Percentiles rank a stretch among this genome's conserved stretches.
Conservation (phyloP, 2,329 filamentous ascomycete species). For the Colletotrichum zoysiae region DNA sequence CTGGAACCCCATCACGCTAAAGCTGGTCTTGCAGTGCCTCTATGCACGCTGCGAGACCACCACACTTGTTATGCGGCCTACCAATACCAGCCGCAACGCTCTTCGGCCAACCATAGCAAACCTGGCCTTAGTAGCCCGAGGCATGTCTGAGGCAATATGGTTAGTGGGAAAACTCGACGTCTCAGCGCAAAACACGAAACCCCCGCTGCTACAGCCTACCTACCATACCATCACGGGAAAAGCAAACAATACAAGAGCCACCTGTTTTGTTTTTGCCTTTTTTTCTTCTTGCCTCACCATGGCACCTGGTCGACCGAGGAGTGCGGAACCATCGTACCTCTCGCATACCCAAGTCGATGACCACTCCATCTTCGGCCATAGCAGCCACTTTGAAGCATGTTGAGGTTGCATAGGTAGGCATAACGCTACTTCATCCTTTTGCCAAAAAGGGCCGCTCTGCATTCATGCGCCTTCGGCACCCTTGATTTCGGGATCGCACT, state of each 20-base stretch:
- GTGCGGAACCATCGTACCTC: conserved; percentile 15
- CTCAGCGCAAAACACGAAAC: conserved; percentile 36
- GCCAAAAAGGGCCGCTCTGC: not conserved
- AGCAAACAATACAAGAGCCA: conserved; percentile 25
- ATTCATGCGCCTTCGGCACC: not conserved
- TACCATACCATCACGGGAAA: conserved; percentile 22
- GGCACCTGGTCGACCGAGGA: conserved; percentile 23
- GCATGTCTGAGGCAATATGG: conserved; percentile 35
- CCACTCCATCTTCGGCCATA: conserved; percentile 9
- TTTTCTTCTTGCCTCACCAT: conserved; percentile 14
- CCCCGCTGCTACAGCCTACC: conserved; percentile 9
- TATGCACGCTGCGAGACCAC: conserved; percentile 35
- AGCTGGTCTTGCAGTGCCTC: conserved; percentile 28
- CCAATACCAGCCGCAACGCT: conserved; percentile 9
- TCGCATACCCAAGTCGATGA: conserved; percentile 10
- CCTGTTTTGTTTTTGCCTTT: conserved; percentile 17
- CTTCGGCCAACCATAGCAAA: conserved; percentile 19
- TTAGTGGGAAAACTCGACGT: conserved; percentile 40
- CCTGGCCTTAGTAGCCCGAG: conserved; percentile 1
- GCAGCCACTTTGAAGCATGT: conserved; percentile 13
- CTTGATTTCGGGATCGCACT: not conserved
- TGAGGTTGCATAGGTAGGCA: conserved; percentile 15
- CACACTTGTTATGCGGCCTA: conserved; percentile 5
- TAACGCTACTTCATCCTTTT: conserved; percentile 7
- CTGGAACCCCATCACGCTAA: conserved; percentile 37